Conservation (phyloP, 345 rosid species). For the Atalantia buxifolia region DNA sequence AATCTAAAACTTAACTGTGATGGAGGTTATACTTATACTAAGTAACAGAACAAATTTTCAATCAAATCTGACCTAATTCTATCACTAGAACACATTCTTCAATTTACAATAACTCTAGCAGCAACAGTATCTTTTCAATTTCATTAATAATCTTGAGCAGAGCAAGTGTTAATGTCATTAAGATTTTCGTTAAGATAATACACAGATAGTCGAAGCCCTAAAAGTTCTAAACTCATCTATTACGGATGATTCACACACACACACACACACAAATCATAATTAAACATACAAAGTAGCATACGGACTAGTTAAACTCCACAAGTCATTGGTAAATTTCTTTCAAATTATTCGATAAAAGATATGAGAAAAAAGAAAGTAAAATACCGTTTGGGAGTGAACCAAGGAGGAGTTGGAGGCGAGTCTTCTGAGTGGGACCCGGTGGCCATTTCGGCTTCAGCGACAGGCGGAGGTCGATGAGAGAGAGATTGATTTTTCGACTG, state of each 20-base stretch:
- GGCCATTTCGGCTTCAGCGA: conserved; percentile 22
- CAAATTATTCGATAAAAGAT: background rate
- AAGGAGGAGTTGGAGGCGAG: conserved; percentile 32
- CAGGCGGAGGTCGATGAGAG: background rate
- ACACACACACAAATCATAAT: background rate
- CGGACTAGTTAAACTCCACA: background rate
- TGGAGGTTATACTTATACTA: background rate
- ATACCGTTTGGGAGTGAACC: conserved; percentile 65
- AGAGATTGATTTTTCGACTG: background rate
- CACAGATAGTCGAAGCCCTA: background rate
- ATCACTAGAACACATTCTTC: background rate
- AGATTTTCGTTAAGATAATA: background rate
- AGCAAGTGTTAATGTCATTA: background rate
- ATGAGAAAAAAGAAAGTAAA: background rate
- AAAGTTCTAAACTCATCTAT: background rate
- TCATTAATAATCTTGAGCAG: background rate
- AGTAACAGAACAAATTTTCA: background rate
- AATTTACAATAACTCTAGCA: background rate
- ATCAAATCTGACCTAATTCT: background rate
- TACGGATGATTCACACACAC: background rate
- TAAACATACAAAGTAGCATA: background rate
- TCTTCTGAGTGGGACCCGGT: background rate
- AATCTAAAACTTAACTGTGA: background rate
- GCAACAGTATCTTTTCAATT: background rate
- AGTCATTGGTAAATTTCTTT: background rate